A percentile compares a stretch with the other conserved stretches of the same genome.
Evolutionary conservation across 805 yeast species (phyloP).

Genomic region (Blastobotrys robertii): DNA sequence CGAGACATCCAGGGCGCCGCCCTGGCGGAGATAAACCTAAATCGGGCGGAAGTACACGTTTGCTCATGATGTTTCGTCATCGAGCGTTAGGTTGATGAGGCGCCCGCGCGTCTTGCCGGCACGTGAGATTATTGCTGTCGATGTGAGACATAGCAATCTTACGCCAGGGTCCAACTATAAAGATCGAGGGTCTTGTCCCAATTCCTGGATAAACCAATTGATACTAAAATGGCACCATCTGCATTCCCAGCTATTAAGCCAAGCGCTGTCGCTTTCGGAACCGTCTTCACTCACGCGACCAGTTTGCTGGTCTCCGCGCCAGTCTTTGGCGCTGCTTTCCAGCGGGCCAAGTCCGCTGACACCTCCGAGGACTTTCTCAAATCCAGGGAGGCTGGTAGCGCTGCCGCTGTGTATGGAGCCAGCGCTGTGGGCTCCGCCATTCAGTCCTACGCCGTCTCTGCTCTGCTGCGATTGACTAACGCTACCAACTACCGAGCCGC

Average conservation of each 20-base stretch:
- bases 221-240: slow-evolving; percentile 8
- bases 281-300: slow-evolving; percentile 30
- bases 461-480: slow-evolving; percentile 30
- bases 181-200: too few species aligned
- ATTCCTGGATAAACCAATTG: slow-evolving; percentile 5
- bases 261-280: slow-evolving; percentile 32
- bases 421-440: slow-evolving; percentile 28
- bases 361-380: slow-evolving; percentile 28
- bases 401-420: slow-evolving; percentile 26
- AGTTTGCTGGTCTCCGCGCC: slow-evolving; percentile 29
- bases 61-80: too few species aligned
- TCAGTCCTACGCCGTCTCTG: slow-evolving; percentile 34
- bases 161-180: too few species aligned
- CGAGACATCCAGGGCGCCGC: too few species aligned
- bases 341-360: slow-evolving; percentile 26
- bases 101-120: too few species aligned
- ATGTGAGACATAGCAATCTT: too few species aligned
- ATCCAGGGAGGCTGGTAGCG: slow-evolving; percentile 30
- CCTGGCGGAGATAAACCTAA: too few species aligned
- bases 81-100: too few species aligned
- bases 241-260: slow-evolving; percentile 1
- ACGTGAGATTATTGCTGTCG: too few species aligned
- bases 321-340: slow-evolving; percentile 30
- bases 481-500: slow-evolving; percentile 31
- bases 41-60: too few species aligned